These are phyloP conservation scores for Rickenella mellea DNA, from an alignment of 768 basidiomycete genomes.

Conservation along the genomic window DNA sequence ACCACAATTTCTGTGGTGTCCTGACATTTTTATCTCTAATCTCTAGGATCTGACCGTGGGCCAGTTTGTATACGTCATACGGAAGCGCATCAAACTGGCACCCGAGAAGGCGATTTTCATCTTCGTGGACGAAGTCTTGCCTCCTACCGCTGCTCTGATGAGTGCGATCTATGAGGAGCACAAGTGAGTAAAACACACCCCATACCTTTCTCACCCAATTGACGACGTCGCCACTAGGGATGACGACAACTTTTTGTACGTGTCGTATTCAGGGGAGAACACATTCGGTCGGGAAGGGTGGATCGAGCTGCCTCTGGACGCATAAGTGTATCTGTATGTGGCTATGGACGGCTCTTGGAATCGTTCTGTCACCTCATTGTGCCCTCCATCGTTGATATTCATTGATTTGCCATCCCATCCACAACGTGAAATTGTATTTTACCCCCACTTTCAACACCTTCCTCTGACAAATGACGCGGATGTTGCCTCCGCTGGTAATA, in stretches of 20 bases:
- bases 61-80: constrained; percentile 98
- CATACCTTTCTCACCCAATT: neutral
- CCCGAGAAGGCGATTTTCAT: constrained; percentile 99
- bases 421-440: too few species aligned
- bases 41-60: constrained; percentile 88
- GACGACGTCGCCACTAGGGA: constrained; percentile 48
- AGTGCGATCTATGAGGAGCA: constrained; percentile 99
- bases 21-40: constrained; percentile 3
- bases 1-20: constrained; percentile 7
- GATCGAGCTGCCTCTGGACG: constrained; percentile 37
- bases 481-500: too few species aligned
- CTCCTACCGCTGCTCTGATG: constrained; percentile 97
- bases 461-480: too few species aligned
- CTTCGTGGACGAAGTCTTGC: constrained; percentile 97
- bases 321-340: too few species aligned
- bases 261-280: constrained; percentile 98
- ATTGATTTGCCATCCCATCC: too few species aligned
- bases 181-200: constrained; percentile 55
- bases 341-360: too few species aligned
- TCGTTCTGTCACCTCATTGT: too few species aligned
- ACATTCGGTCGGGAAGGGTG: constrained; percentile 65
- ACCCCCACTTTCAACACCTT: too few species aligned
- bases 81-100: constrained; percentile 99
- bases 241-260: constrained; percentile 98
- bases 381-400: too few species aligned